These are phyloP conservation scores for Tulasnella sp. DNA, from an alignment of 768 basidiomycete species.

Conservation along the genomic window DNA sequence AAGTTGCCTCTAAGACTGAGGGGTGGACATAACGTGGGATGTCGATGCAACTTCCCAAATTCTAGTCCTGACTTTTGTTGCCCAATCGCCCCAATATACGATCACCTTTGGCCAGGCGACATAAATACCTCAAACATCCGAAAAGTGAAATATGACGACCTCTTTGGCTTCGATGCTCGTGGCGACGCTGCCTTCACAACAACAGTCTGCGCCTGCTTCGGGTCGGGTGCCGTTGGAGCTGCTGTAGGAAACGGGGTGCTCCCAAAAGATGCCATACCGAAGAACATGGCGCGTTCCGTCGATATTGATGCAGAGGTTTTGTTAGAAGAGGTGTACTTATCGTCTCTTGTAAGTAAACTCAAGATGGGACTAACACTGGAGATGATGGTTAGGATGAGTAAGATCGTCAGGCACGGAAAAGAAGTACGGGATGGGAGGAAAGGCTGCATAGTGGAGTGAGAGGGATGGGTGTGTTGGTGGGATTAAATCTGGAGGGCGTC, in stretches of 20 bases:
- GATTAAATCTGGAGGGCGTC: constrained; percentile 86
- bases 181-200: background rate
- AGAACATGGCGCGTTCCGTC: constrained; percentile 85
- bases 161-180: constrained; percentile 6
- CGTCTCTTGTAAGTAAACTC: constrained; percentile 59
- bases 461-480: constrained; percentile 77
- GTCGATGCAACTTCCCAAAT: too few species aligned
- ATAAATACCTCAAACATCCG: too few species aligned
- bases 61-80: too few species aligned
- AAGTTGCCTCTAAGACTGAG: too few species aligned
- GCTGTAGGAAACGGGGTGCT: constrained; percentile 41
- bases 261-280: constrained; percentile 79
- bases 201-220: constrained; percentile 67
- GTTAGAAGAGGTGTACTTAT: constrained; percentile 67
- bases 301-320: constrained; percentile 89
- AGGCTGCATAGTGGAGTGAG: constrained; percentile 45
- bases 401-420: constrained; percentile 80
- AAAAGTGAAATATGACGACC: too few species aligned
- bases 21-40: too few species aligned
- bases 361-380: constrained; percentile 5
- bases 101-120: too few species aligned
- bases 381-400: constrained; percentile 54
- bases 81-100: too few species aligned
- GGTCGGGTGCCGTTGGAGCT: constrained; percentile 51
- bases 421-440: constrained; percentile 36